phyloP scores from a whole-genome alignment of 164 flowering plant species.

The Berberis vulgaris region DNA sequence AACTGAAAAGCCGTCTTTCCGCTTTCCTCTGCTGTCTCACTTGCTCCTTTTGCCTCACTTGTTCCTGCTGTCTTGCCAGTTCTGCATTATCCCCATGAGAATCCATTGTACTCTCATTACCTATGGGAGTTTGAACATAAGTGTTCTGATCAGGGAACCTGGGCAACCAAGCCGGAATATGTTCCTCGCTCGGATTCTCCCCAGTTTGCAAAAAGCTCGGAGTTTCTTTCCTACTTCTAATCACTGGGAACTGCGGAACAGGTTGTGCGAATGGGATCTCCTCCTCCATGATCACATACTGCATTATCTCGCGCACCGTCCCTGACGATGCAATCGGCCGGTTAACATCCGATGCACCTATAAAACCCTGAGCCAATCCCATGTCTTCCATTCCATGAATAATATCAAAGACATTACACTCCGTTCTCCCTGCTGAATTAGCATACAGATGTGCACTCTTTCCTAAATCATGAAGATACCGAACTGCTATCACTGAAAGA shows the following conservation, averaged over 20 bases:
- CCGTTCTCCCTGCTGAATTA: slow-evolving; percentile 53
- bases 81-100: too few species aligned
- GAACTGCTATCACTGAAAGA: slow-evolving; percentile 45
- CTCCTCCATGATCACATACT: slow-evolving; percentile 35
- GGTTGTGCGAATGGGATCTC: slow-evolving; percentile 56
- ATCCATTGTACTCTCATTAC: too few species aligned
- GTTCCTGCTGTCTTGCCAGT: too few species aligned
- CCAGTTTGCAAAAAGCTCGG: background rate
- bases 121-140: background rate
- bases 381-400: slow-evolving; percentile 70
- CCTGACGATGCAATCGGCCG: slow-evolving; percentile 44
- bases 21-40: too few species aligned
- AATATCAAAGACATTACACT: slow-evolving; percentile 60
- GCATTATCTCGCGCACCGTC: slow-evolving; percentile 35
- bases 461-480: slow-evolving; percentile 52
- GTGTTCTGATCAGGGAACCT: slow-evolving; percentile 19
- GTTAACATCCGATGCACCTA: slow-evolving; percentile 50
- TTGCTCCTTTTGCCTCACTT: too few species aligned
- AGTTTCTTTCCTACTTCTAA: background rate
- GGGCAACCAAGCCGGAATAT: slow-evolving; percentile 33
- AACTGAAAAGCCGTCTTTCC: too few species aligned
- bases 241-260: slow-evolving; percentile 9
- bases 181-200: slow-evolving; percentile 2
- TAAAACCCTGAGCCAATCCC: slow-evolving; percentile 50
- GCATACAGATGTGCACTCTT: slow-evolving; percentile 41